phyloP scores from a whole-genome alignment of 2,329 filamentous ascomycete genomes.

The Penicillium sp. region DNA sequence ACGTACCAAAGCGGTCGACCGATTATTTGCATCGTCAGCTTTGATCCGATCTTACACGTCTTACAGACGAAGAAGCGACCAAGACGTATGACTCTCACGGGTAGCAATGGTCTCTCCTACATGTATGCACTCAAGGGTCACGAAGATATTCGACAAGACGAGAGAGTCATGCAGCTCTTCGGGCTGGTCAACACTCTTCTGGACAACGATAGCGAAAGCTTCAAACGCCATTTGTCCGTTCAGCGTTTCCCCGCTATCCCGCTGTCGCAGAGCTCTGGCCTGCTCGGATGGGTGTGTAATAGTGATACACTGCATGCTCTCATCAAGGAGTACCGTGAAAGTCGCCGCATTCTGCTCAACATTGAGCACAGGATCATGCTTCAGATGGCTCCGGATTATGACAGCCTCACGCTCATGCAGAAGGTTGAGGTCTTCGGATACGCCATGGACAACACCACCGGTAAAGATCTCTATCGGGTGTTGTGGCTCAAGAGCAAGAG shows the following conservation, averaged over 20 bases:
- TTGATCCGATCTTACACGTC: constrained; percentile 87
- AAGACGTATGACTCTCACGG: constrained; percentile 83
- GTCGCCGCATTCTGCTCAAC: constrained; percentile 94
- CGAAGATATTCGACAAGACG: constrained; percentile 97
- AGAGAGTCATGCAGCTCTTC: constrained; percentile 99
- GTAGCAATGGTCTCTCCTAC: constrained; percentile 86
- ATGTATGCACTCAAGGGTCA: constrained; percentile 97
- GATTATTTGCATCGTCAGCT: constrained; percentile 83
- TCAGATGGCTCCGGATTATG: constrained; percentile 99
- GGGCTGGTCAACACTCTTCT: constrained; percentile 96
- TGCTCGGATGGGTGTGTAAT: constrained; percentile 96
- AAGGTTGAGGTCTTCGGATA: constrained; percentile 99
- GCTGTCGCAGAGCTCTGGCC: constrained; percentile 91
- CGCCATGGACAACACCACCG: constrained; percentile 97
- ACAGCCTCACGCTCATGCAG: constrained; percentile 98
- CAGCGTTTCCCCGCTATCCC: constrained; percentile 97
- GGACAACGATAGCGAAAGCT: constrained; percentile 90
- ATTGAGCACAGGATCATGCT: constrained; percentile 99
- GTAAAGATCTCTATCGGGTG: constrained; percentile 96
- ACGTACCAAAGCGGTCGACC: constrained; percentile 83
- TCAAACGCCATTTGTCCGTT: constrained; percentile 96
- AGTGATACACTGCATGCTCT: constrained; percentile 96
- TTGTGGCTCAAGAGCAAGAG: constrained; percentile 99
- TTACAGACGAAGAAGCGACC: constrained; percentile 98
- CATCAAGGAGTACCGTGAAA: constrained; percentile 96